Percentiles rank a stretch among this genome's conserved stretches.
Conservation (phyloP, 164 flowering plant genomes). For the Umbilicus rupestris region DNA sequence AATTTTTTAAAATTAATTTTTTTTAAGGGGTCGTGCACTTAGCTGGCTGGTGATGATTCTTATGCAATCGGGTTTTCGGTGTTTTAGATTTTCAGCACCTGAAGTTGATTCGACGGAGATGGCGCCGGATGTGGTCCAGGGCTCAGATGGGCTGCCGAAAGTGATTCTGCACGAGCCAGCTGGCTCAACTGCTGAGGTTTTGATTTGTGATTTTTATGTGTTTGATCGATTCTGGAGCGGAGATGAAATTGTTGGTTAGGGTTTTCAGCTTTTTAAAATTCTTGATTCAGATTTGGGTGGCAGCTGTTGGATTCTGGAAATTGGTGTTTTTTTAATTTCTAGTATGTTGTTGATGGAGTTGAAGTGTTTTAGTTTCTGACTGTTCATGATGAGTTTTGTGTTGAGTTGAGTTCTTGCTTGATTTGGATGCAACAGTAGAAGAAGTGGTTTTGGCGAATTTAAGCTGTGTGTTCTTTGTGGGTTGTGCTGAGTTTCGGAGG, state of each 20-base stretch:
- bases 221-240: background rate
- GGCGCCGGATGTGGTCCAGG: slow-evolving; percentile 32
- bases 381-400: background rate
- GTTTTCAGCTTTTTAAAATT: background rate
- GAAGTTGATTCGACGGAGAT: slow-evolving; percentile 14
- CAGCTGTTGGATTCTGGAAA: no score
- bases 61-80: background rate
- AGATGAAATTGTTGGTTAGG: background rate
- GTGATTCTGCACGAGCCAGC: slow-evolving; percentile 51
- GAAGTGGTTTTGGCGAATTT: no score
- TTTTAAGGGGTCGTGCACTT: background rate
- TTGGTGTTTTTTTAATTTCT: no score
- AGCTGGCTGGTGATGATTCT: slow-evolving; percentile 4
- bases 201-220: background rate
- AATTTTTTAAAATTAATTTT: background rate
- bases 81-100: background rate
- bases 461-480: background rate
- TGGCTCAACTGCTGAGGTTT: slow-evolving; percentile 82
- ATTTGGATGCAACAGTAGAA: background rate
- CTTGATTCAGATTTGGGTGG: no score
- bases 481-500: background rate
- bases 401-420: background rate
- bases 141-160: slow-evolving; percentile 35
- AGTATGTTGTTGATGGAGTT: no score
- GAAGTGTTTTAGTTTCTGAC: no score